Evolutionary conservation across 2,329 filamentous ascomycete species (phyloP), one percentile per base, ranked within the genome.

Genomic region (Stenocarpella maydis): DNA sequence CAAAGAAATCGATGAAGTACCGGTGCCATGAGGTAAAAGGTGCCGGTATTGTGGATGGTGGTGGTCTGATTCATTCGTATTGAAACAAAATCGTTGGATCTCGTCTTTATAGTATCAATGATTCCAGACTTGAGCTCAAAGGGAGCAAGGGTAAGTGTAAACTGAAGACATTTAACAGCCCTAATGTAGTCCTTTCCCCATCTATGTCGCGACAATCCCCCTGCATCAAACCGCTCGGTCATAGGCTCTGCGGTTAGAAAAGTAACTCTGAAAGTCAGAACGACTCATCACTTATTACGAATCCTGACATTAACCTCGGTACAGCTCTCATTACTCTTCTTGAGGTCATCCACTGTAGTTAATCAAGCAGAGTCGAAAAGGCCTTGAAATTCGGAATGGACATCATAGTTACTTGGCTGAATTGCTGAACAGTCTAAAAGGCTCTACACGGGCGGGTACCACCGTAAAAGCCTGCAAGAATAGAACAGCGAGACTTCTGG

Each of bases 41-140:
- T 60, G 10, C 41, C 69, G 19, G 67, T 66, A 3, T 60, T 34
- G 31, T 69, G 69, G 12, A 71, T 71, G 2, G 49, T 65, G 19
- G 37, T 8, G 19, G 68, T 70, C 53, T 70, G 64, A 19, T 67
- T 61, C 43, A 76, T 49, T 70, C 74, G 69, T 24, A 76, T 75
- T 41, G 65, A 75, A 15, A 77, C 74, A 34, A 79, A 79, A 47
- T 79, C 78, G 39, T 79, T 77, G 26, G 71, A 78, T 28, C 78
- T 75, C 52, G 72, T 77, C 45, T 74, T 58, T n/a, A n/a, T n/a
- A n/a, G n/a, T n/a, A n/a, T n/a, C n/a, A n/a, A n/a, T n/a, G 9
- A 76, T 77, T n/a, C 78, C 78, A 1, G 76, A 75, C 39, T 75
- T 77, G 41, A 68, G 75, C 3, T 54, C 67, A 12, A 66, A 71